Evolutionary conservation across 768 basidiomycete species (phyloP).

Genomic region (Paxillus rubicundulus): DNA sequence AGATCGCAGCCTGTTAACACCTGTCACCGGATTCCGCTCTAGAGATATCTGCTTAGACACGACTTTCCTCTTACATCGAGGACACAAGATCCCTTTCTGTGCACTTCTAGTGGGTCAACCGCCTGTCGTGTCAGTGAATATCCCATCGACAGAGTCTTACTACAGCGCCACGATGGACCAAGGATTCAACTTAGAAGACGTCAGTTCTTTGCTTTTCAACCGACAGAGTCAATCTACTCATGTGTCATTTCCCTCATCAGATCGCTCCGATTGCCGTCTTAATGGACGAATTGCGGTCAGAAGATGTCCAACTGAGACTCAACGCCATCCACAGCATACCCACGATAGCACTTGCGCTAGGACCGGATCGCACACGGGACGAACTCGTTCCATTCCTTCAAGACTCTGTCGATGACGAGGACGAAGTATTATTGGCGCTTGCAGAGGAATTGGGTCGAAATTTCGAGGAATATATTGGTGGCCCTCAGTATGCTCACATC

Average conservation of each 20-base stretch:
- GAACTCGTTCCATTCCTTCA: slow-evolving; percentile 97
- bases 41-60: slow-evolving; percentile 1
- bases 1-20: neutral
- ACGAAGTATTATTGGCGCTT: slow-evolving; percentile 93
- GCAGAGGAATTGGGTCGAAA: slow-evolving; percentile 92
- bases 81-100: neutral
- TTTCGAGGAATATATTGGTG: slow-evolving; percentile 95
- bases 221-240: slow-evolving; percentile 16
- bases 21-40: neutral
- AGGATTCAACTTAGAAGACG: slow-evolving; percentile 66
- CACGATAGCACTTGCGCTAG: slow-evolving; percentile 95
- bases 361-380: slow-evolving; percentile 90
- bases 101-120: neutral
- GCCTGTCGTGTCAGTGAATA: neutral
- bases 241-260: slow-evolving; percentile 36
- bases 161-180: slow-evolving; percentile 54
- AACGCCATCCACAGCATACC: slow-evolving; percentile 97
- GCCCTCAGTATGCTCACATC: slow-evolving; percentile 80
- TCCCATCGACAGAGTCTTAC: neutral
- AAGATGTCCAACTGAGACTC: slow-evolving; percentile 93
- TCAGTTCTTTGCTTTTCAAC: slow-evolving; percentile 33
- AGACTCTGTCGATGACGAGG: slow-evolving; percentile 99
- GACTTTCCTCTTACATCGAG: slow-evolving; percentile 1
- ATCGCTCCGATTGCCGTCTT: slow-evolving; percentile 94
- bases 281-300: slow-evolving; percentile 97